Conservation (phyloP, 2,329 filamentous ascomycete genomes). For the Sclerotinia glacialis region DNA sequence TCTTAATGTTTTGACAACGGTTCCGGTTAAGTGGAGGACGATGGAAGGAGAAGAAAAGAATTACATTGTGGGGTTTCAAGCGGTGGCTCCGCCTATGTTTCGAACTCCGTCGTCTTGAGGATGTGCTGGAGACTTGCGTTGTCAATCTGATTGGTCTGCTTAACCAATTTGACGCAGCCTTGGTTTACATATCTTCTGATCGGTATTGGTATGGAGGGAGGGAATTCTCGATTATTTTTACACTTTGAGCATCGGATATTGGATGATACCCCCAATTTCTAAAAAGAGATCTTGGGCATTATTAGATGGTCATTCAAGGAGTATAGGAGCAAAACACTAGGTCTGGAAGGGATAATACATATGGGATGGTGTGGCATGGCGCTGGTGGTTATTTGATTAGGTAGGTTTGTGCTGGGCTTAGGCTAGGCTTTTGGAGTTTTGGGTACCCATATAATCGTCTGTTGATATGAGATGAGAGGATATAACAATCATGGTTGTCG, state of each 20-base stretch:
- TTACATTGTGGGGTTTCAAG: constrained; percentile 35
- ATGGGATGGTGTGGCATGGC: not conserved
- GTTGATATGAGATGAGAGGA: not conserved
- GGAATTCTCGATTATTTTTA: not conserved
- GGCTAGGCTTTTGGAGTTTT: not conserved
- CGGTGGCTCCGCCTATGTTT: constrained; percentile 11
- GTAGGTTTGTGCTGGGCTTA: not conserved
- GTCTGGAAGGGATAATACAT: not conserved
- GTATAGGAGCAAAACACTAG: not conserved
- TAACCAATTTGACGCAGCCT: not conserved
- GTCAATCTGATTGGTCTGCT: not conserved
- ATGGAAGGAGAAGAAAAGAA: constrained; percentile 21
- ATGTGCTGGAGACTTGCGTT: not conserved
- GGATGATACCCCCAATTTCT: constrained; percentile 6
- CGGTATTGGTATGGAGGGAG: not conserved
- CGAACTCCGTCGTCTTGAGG: not conserved
- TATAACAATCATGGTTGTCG: not conserved
- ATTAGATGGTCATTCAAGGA: constrained; percentile 12
- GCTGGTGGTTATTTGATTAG: not conserved
- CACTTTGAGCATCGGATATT: not conserved
- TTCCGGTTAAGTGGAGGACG: constrained; percentile 76
- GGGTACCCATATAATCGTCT: not conserved
- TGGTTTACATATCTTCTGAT: not conserved
- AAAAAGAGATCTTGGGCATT: constrained; percentile 1
- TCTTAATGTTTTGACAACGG: constrained; percentile 89